Evolutionary conservation across 2,329 filamentous ascomycete species (phyloP).

Genomic region (Exophiala mesophila): DNA sequence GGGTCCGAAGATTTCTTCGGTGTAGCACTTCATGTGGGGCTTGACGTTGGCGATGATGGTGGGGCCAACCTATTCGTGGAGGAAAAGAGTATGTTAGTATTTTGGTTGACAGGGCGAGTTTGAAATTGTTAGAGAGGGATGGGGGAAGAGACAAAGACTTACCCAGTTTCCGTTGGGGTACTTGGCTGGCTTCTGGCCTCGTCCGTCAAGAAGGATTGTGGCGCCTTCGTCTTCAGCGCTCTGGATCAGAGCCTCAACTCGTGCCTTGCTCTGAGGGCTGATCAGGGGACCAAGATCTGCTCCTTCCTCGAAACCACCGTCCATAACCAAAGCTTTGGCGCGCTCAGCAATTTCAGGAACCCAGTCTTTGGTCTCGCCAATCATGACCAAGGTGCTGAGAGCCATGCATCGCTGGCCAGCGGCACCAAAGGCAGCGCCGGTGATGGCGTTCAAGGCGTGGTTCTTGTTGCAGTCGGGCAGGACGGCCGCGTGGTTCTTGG

Average conservation of each 20-base stretch:
- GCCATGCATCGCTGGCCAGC: conserved; percentile 68
- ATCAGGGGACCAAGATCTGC: conserved; percentile 63
- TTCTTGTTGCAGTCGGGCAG: conserved; percentile 67
- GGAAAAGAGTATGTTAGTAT: conserved; percentile 1
- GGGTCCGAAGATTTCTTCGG: conserved; percentile 63
- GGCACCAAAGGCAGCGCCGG: conserved; percentile 63
- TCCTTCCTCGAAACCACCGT: conserved; percentile 59
- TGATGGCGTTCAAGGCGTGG: conserved; percentile 61
- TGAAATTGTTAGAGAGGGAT: neutral
- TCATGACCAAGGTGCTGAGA: conserved; percentile 59
- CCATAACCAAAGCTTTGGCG: conserved; percentile 56
- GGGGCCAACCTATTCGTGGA: conserved; percentile 48
- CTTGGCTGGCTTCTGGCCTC: conserved; percentile 57
- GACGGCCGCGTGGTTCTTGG: conserved; percentile 65
- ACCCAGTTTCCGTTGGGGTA: conserved; percentile 65
- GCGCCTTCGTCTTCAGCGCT: conserved; percentile 60
- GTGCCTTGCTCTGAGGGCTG: conserved; percentile 58
- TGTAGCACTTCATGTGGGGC: conserved; percentile 62
- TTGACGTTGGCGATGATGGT: conserved; percentile 63
- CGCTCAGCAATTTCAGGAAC: conserved; percentile 58
- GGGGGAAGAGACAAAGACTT: no score
- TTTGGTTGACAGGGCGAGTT: neutral
- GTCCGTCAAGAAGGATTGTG: conserved; percentile 59
- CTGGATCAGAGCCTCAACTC: conserved; percentile 57
- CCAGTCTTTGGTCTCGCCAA: conserved; percentile 63